Base-by-base conservation (phyloP, 805 yeast genomes). In the Candida wancherniae region DNA sequence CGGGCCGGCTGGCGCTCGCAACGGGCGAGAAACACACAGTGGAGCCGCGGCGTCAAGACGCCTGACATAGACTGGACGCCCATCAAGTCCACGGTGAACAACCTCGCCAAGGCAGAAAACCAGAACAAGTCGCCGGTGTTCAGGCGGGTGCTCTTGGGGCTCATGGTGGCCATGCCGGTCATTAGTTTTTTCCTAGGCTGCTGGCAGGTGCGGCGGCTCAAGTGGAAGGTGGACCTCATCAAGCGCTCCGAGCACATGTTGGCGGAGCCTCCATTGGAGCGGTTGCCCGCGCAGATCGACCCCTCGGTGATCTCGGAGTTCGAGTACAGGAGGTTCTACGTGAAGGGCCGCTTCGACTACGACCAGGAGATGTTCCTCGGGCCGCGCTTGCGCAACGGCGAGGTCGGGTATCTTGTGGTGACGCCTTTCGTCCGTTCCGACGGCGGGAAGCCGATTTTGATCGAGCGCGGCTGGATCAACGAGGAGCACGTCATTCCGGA, bases 381-480 rank as follows among this genome's bases (percentile, higher is more conserved):
- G 0, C 97, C 98, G 5, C 71, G 96, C 42, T 66, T 82, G 28
- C 69, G 70, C 42, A 78, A 85, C 39, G 70, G 68, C 4, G 63
- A 66, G 41, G 71, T 77, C 34, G 98, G 98, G 1, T 92, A 84
- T 55, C 59, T 74, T 15, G 69, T 90, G 5, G 75, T 84, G 18
- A 81, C 94, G 5, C 97, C 98, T 9, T 75, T 92, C 47, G 71
- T 76, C 15, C 74, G 94, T 38, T 63, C 75, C 4, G 77, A 75
- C 39, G 84, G 86, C 15, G 92, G 87, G 2, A 73, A 79, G 28
- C 88, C 84, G 31, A 64, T 92, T 11, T 62, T 92, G 32, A 71
- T 92, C 17, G 94, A 85, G 53, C 73, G 98, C 43, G 98, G 98
- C 10, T 92, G 97, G 94, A 76, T 92, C 26, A 62, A 75, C 15